Conservation (phyloP, 1,139 yeast genomes). For the Pichia sp. region DNA sequence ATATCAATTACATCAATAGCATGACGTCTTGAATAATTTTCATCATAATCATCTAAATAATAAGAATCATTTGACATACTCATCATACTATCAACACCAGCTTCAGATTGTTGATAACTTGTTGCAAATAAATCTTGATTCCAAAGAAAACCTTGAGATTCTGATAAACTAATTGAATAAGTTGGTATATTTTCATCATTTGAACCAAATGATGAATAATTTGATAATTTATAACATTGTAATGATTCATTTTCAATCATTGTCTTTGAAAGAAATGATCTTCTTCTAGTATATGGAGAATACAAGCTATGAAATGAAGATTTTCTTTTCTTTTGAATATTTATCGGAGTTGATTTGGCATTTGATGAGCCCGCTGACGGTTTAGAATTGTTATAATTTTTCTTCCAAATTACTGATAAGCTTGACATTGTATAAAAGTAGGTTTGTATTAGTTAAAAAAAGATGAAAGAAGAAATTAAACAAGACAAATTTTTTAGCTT, state of each 20-base stretch:
- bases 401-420: neutral
- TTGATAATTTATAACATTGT: constrained; percentile 46
- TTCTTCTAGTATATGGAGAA: constrained; percentile 53
- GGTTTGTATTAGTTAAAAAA: no score
- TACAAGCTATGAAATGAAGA: constrained; percentile 45
- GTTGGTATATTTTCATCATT: constrained; percentile 29
- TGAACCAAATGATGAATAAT: constrained; percentile 2
- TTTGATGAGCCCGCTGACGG: neutral
- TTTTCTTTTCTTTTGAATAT: constrained; percentile 16
- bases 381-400: neutral
- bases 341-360: constrained; percentile 2
- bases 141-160: constrained; percentile 69
- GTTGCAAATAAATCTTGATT: constrained; percentile 70
- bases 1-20: constrained; percentile 46
- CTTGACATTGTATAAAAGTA: neutral
- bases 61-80: constrained; percentile 19
- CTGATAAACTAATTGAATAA: constrained; percentile 43
- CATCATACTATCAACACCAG: constrained; percentile 25
- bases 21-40: constrained; percentile 19
- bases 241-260: constrained; percentile 60
- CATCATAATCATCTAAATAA: constrained; percentile 25
- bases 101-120: constrained; percentile 53
- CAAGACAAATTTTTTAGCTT: no score
- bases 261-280: constrained; percentile 52
- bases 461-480: no score